Evolutionary conservation across 495 filamentous ascomycete genomes (phyloP).

Genomic region (Trichoderma orchidacearum): DNA sequence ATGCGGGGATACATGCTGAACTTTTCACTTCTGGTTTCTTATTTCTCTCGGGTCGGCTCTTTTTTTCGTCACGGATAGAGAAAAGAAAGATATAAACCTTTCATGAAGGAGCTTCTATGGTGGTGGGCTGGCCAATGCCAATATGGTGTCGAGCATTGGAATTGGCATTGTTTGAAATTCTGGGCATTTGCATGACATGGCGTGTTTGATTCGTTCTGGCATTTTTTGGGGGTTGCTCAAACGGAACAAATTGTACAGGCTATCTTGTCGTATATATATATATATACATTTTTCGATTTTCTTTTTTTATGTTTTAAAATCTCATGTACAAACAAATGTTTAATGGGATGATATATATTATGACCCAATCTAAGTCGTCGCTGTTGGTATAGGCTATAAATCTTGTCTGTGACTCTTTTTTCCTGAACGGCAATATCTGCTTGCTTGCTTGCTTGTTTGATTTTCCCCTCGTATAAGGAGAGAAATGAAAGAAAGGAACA

Average conservation of each 20-base stretch:
- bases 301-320: background rate
- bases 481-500: background rate
- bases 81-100: too few relatives aligned
- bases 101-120: background rate
- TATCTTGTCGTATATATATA: background rate
- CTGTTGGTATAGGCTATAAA: too few relatives aligned
- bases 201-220: background rate
- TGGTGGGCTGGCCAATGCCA: background rate
- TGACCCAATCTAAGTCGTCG: too few relatives aligned
- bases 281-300: background rate
- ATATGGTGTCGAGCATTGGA: background rate
- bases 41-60: background rate
- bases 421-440: too few relatives aligned
- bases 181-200: background rate
- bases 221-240: background rate
- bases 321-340: too few relatives aligned
- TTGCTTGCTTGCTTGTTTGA: too few relatives aligned
- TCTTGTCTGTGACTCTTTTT: too few relatives aligned
- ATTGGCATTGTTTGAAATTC: background rate
- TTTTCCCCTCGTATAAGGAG: too few relatives aligned
- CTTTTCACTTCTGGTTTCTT: too few relatives aligned
- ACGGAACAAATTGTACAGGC: background rate
- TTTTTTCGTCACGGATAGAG: background rate
- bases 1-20: too few relatives aligned
- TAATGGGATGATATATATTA: too few relatives aligned